These are phyloP conservation scores for Quercus cerris DNA, from an alignment of 306 rosid genomes.

Conservation along the genomic window DNA sequence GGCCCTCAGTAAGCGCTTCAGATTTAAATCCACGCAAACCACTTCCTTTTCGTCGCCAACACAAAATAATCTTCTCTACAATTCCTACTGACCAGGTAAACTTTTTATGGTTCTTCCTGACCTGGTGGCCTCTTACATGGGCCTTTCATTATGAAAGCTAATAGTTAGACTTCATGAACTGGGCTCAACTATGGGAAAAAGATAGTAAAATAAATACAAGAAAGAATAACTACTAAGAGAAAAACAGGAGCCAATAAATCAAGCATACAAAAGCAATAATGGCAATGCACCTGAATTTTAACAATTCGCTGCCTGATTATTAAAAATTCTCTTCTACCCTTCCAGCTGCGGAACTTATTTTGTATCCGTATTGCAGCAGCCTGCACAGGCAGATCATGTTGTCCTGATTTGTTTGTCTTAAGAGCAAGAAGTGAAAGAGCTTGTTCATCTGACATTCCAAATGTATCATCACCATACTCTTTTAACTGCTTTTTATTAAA, in stretches of 20 bases:
- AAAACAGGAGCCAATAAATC: background rate
- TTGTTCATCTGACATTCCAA: conserved; percentile 50
- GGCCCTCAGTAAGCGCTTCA: conserved; percentile 44
- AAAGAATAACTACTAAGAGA: background rate
- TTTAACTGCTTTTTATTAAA: conserved; percentile 73
- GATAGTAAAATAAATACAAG: background rate
- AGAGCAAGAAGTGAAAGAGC: conserved; percentile 50
- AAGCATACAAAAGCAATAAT: background rate
- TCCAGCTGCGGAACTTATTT: conserved; percentile 79
- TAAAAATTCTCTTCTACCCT: conserved; percentile 73
- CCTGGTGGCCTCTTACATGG: conserved; percentile 92
- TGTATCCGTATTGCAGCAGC: conserved; percentile 80
- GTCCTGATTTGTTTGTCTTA: conserved; percentile 41
- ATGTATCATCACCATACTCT: conserved; percentile 37
- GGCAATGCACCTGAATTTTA: conserved; percentile 73
- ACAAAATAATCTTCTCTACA: conserved; percentile 73
- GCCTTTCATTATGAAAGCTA: conserved; percentile 46
- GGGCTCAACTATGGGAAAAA: background rate
- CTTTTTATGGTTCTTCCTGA: conserved; percentile 59
- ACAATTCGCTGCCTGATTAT: conserved; percentile 60
- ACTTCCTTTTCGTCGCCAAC: conserved; percentile 85
- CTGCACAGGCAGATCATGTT: conserved; percentile 46
- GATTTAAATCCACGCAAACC: conserved; percentile 83
- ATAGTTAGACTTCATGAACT: conserved; percentile 12
- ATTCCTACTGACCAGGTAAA: conserved; percentile 80